phyloP scores from a whole-genome alignment of 768 basidiomycete species.

The Gloeostereum incarnatum region DNA sequence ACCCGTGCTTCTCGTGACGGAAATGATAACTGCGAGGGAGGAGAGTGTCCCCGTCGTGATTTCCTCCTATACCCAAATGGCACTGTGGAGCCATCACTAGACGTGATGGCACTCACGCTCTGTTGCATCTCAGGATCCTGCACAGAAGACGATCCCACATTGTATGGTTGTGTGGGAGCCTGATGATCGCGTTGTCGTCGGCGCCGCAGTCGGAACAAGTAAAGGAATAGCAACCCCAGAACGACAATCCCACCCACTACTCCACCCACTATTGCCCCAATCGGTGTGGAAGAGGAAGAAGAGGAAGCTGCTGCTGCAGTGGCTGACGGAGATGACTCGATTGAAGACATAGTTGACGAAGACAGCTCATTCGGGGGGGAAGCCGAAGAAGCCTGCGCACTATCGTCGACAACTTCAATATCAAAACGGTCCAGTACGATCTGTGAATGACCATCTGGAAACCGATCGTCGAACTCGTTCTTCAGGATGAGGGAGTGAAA shows the following conservation, averaged over 20 bases:
- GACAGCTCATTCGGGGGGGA: not conserved
- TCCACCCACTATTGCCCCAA: constrained; percentile 29
- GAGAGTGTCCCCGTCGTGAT: not conserved
- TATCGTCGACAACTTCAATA: constrained; percentile 11
- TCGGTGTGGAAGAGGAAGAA: constrained; percentile 7
- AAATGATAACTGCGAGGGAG: not conserved
- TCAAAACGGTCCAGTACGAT: constrained; percentile 18
- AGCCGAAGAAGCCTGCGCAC: constrained; percentile 1
- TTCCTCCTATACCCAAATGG: not conserved
- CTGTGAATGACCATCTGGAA: constrained; percentile 17
- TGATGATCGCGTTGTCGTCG: not conserved
- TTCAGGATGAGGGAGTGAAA: constrained; percentile 18
- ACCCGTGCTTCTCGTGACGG: not conserved
- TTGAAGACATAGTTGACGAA: not conserved
- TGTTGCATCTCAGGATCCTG: not conserved
- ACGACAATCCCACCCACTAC: constrained; percentile 26
- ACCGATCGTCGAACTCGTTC: constrained; percentile 15
- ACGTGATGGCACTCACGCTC: not conserved
- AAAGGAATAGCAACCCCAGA: constrained; percentile 15
- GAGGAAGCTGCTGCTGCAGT: constrained; percentile 2
- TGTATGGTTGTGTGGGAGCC: not conserved
- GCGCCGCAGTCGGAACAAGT: constrained; percentile 13
- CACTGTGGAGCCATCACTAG: not conserved
- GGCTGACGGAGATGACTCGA: constrained; percentile 1
- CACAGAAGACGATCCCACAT: not conserved